Evolutionary conservation across 2,329 filamentous ascomycete species (phyloP), one percentile per base, ranked within the genome.

Genomic region (Fusarium caatingaense): DNA sequence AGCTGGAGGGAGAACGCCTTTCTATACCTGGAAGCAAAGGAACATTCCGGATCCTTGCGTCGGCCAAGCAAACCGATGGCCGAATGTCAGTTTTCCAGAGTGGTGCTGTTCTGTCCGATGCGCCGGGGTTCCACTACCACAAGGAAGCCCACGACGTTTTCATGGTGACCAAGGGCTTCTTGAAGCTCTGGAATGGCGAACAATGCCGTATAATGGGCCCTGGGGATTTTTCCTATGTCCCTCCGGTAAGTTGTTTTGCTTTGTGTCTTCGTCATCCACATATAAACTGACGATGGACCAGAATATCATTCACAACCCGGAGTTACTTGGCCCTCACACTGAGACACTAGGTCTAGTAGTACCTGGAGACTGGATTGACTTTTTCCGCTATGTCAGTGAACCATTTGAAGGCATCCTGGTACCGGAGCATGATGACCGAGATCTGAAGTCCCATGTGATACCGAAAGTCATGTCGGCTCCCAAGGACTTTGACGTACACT

Each of bases 181-280:
- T 88, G 66, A 88, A 87, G 68, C 76, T 89, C 8, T 89, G 85
- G 84, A 86, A 84, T n/a, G 84, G 84, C n/a, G 85, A 88, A 48
- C 80, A 85, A 68, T 87, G 85, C 59, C 78, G 85, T 21, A 83
- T 85, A 53, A 79, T 89, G 79, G 81, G 80, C 0, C 83, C 86
- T 0, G 87, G 87, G 0, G 87, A 89, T 67, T 88, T 88, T 76
- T 86, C 86, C 6, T 87, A 85, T 66, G 82, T 88, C 6, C 87
- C 87, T 50, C 87, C 86, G 11, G 85, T 87, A 77, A 59, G 66
- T 49, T 70, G 78, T 74, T 10, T 8, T 6, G 7, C 4, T 5
- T 6, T 42, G n/a, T 3, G 6, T 9, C 28, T 18, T 23, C 5
- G 8, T 7, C 18, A 2, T 15, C 4, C 15, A 28, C 2, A 15